A percentile compares a stretch with the other conserved stretches of the same genome.
phyloP scores from a whole-genome alignment of 768 basidiomycete genomes.

The Dacryopinax primogenitus region DNA sequence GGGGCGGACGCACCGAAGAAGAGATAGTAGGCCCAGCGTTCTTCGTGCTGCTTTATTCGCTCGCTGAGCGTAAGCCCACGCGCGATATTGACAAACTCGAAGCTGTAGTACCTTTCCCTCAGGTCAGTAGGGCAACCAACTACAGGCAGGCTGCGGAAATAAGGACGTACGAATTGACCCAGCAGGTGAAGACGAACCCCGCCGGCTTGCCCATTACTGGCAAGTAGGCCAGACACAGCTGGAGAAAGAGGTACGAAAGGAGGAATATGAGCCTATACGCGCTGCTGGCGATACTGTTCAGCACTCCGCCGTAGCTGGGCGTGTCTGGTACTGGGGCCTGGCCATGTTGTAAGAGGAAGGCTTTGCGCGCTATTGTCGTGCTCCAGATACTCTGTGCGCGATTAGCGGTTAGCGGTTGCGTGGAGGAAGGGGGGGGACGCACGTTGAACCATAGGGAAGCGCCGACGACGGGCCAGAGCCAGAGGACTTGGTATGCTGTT shows the following conservation, averaged over 20 bases:
- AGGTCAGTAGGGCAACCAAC: background rate
- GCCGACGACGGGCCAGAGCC: constrained; percentile 67
- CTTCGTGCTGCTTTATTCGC: constrained; percentile 63
- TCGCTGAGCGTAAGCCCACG: constrained; percentile 55
- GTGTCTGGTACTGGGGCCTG: constrained; percentile 37
- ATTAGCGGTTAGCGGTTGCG: background rate
- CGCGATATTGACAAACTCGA: constrained; percentile 59
- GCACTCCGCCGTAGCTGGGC: constrained; percentile 40
- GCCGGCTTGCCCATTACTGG: constrained; percentile 50
- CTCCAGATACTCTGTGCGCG: constrained; percentile 58
- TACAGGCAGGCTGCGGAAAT: background rate
- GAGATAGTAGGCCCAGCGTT: constrained; percentile 80
- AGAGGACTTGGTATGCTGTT: constrained; percentile 63
- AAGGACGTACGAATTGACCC: constrained; percentile 69
- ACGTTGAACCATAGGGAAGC: constrained; percentile 74
- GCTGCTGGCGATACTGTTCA: constrained; percentile 63
- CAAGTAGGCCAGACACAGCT: constrained; percentile 48
- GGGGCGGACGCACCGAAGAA: constrained; percentile 48
- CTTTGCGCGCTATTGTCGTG: constrained; percentile 57
- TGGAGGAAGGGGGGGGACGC: constrained; percentile 22
- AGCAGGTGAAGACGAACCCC: constrained; percentile 65
- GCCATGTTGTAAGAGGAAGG: constrained; percentile 60
- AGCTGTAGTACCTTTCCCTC: background rate
- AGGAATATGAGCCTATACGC: constrained; percentile 77
- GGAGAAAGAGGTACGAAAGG: constrained; percentile 56